Evolutionary conservation across 106 monocot species (phyloP).

Genomic region (Phalaenopsis equestris): DNA sequence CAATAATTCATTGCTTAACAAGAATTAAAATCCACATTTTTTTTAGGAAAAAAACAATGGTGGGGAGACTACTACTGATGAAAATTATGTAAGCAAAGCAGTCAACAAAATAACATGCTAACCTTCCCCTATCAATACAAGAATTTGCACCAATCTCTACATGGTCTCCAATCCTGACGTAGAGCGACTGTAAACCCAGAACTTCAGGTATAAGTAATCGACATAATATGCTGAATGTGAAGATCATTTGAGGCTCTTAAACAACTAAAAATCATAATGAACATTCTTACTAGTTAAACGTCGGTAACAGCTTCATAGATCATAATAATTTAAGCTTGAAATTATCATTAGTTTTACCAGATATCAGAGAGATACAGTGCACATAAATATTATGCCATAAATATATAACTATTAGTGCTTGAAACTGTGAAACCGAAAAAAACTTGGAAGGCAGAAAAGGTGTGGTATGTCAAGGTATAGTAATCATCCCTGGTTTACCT

Average conservation of each 20-base stretch:
- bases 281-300: background rate
- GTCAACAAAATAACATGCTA: conserved; percentile 11
- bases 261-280: background rate
- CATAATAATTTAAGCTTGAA: background rate
- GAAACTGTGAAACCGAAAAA: background rate
- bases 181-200: conserved; percentile 35
- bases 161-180: conserved; percentile 72
- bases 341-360: background rate
- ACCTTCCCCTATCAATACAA: conserved; percentile 99
- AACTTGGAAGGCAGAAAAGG: too few relatives aligned
- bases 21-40: background rate
- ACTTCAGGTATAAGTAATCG: background rate
- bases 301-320: background rate
- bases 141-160: conserved; percentile 93
- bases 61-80: background rate
- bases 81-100: background rate
- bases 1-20: background rate
- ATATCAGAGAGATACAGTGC: background rate
- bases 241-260: background rate
- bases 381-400: background rate
- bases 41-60: too few relatives aligned
- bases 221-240: background rate
- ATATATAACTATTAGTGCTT: background rate
- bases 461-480: too few relatives aligned
- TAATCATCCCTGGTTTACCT: too few relatives aligned